Evolutionary conservation across 306 rosid genomes (phyloP).

Genomic region (Ammopiptanthus mongolicus): DNA sequence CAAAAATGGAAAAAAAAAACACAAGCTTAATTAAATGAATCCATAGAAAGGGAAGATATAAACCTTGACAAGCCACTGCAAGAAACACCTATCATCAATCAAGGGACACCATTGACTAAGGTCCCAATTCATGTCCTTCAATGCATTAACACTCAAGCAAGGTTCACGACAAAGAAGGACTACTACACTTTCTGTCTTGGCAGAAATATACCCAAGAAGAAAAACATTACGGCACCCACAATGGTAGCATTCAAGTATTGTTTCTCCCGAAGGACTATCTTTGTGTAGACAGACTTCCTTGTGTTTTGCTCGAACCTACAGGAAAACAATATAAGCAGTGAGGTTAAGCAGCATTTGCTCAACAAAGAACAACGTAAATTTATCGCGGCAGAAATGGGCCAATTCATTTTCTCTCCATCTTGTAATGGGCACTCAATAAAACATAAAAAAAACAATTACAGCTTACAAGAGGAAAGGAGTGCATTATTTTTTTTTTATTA

Average conservation of each 20-base stretch:
- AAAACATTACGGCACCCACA: slow-evolving; percentile 99
- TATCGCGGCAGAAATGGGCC: neutral
- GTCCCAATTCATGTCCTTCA: slow-evolving; percentile 99
- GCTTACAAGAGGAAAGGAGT: neutral
- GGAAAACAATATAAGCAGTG: slow-evolving; percentile 10
- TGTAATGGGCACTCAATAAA: neutral
- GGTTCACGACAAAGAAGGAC: slow-evolving; percentile 98
- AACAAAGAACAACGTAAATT: neutral
- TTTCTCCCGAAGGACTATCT: slow-evolving; percentile 97
- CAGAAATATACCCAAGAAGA: slow-evolving; percentile 96
- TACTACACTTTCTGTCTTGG: slow-evolving; percentile 97
- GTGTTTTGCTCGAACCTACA: slow-evolving; percentile 95
- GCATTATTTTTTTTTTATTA: too few species aligned
- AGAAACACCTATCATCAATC: slow-evolving; percentile 97
- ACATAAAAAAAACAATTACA: neutral
- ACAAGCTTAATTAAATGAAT: neutral
- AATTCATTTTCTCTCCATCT: neutral
- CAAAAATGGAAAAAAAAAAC: neutral
- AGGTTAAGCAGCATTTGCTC: slow-evolving; percentile 19
- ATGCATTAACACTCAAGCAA: slow-evolving; percentile 96
- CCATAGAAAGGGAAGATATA: slow-evolving; percentile 10
- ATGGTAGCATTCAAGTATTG: slow-evolving; percentile 97
- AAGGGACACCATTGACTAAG: slow-evolving; percentile 99
- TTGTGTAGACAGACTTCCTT: slow-evolving; percentile 99
- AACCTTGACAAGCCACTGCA: slow-evolving; percentile 99